Evolutionary conservation across 306 rosid species (phyloP), one percentile per base, ranked within the genome.

Genomic region (Boehmeria nivea): DNA sequence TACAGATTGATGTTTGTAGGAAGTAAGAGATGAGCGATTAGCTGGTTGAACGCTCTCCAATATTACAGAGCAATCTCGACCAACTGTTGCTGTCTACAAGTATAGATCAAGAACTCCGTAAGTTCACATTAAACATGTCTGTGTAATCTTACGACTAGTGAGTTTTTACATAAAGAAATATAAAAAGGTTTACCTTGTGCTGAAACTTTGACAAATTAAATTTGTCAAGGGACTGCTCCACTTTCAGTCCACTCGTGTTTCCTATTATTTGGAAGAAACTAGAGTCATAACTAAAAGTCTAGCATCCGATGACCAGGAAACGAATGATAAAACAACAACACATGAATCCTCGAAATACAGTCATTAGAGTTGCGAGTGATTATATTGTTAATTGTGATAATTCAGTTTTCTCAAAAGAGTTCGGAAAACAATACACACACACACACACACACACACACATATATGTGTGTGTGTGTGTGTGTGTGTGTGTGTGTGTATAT

Each of bases 21-120:
- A 75, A 65, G 83, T 70, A 49, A 82, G 80, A 63, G 94, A 76
- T 34, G 95, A 75, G 59, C 79, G 87, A 62, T 90, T 90, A 51
- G 98, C 98, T 42, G 98, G 95, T 61, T 78, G 70, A 58, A 84
- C 65, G 69, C 82, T 64, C 53, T 72, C 77, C 62, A 67, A 54
- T 27, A 57, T 28, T 28, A 53, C 43, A 54, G 72, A 40, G 46
- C 44, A 56, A 72, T 74, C 72, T 60, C 54, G 74, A 68, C 65
- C 56, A 55, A 55, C 39, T 50, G 69, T 61, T 43, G 70, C 54
- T 57, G 60, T 61, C 97, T 90, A 78, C 78, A 80, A n/a, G 64
- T 39, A 67, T 59, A 71, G 54, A 67, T 62, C 70, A 60, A 56
- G 42, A 72, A 62, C 61, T 57, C 17, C n/a, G 17, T 40, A 55